Percentiles rank a stretch among this genome's conserved stretches.
These are phyloP conservation scores for Cutaneotrichosporon cutaneum DNA, from an alignment of 1,284 basidiomycete genomes.

Conservation along the genomic window DNA sequence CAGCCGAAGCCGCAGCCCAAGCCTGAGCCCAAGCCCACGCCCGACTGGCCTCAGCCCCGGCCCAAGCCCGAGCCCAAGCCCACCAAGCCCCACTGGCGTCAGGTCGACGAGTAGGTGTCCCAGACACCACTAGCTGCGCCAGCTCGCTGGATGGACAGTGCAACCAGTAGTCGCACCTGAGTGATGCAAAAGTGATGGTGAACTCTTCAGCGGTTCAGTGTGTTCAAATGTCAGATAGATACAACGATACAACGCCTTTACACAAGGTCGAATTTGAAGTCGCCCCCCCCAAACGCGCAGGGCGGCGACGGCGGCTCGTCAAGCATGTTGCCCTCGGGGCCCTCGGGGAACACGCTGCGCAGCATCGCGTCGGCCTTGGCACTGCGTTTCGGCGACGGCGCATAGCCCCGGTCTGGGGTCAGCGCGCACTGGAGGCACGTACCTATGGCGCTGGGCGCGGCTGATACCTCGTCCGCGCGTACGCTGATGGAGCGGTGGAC, in stretches of 20 bases:
- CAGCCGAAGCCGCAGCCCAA: too few relatives aligned
- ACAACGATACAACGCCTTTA: neutral
- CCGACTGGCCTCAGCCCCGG: too few relatives aligned
- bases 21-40: too few relatives aligned
- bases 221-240: neutral
- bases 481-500: neutral
- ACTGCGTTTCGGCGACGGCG: constrained; percentile 1
- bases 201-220: neutral
- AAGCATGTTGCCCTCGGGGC: too few relatives aligned
- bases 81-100: neutral
- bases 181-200: neutral
- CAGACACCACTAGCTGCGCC: neutral
- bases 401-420: neutral
- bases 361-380: neutral
- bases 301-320: constrained; percentile 11
- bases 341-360: neutral
- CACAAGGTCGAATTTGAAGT: constrained; percentile 9
- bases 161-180: neutral
- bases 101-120: neutral
- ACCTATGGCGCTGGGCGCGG: neutral
- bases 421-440: neutral
- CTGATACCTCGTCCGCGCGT: constrained; percentile 3
- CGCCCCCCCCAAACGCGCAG: constrained; percentile 10
- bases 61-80: too few relatives aligned
- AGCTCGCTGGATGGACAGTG: constrained; percentile 1